phyloP scores from a whole-genome alignment of 345 rosid species.

The Salix exigua region DNA sequence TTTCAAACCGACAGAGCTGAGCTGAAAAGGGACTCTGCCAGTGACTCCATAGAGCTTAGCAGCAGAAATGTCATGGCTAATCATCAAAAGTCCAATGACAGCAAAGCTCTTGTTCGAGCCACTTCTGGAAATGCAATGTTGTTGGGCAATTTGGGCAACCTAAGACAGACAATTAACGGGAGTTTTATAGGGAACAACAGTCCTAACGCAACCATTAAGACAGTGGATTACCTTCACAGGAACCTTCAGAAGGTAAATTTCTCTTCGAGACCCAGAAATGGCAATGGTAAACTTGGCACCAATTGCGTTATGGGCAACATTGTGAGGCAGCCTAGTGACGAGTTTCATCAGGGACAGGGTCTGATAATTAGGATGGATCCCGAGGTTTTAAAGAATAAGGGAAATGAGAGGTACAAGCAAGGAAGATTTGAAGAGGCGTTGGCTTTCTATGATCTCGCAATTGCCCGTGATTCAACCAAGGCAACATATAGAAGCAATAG shows the following conservation, averaged over 20 bases:
- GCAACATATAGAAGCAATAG: constrained; percentile 72
- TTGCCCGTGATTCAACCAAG: constrained; percentile 56
- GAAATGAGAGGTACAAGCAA: constrained; percentile 72
- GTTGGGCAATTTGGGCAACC: constrained; percentile 36
- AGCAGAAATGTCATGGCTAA: constrained; percentile 9
- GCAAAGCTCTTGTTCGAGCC: constrained; percentile 32
- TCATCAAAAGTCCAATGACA: constrained; percentile 13
- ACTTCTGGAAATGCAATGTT: constrained; percentile 34
- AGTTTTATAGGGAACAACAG: constrained; percentile 15
- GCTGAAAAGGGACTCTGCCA: constrained; percentile 7
- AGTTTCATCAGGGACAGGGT: constrained; percentile 20
- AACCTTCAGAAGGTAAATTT: constrained; percentile 20
- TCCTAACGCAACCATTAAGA: constrained; percentile 25
- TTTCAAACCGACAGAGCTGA: constrained; percentile 1
- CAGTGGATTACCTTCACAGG: constrained; percentile 21
- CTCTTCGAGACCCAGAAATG: constrained; percentile 24
- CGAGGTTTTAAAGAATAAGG: constrained; percentile 59
- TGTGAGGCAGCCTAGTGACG: constrained; percentile 43
- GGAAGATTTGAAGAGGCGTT: constrained; percentile 76
- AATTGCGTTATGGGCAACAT: constrained; percentile 69
- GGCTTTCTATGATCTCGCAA: constrained; percentile 65
- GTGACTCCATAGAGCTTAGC: constrained; percentile 22
- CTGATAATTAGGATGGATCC: constrained; percentile 38
- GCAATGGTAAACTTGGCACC: constrained; percentile 22
- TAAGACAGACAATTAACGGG: constrained; percentile 28